Base-by-base conservation (phyloP, 1,284 basidiomycete genomes). In the Cryptococcus maquisensis region DNA sequence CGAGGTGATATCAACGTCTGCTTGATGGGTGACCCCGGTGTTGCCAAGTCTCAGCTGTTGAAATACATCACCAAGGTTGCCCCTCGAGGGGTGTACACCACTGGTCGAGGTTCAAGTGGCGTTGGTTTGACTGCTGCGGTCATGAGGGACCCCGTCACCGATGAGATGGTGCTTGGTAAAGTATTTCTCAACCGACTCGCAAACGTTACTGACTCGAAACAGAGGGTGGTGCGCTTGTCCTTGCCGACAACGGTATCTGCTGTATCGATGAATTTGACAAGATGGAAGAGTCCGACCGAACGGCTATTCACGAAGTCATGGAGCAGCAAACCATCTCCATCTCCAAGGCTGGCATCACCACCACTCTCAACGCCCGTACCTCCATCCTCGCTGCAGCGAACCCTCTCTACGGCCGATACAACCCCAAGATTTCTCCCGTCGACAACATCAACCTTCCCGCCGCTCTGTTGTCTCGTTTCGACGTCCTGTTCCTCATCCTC, bases 241-340 rank as follows among this genome's bases (percentile, higher is more conserved):
- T 99, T 24, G 96, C 96, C 4, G 96, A 99, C 77, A 98, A 98
- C 66, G 96, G 96, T 35, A 98, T 99, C 69, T 97, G 94, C 78
- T 98, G 95, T 76, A 98, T 99, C 64, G 96, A 99, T 70, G 96
- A 99, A 73, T 99, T 99, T 73, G 96, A 99, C 80, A 98, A 99
- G 78, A 99, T 99, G 96, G 96, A 98, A 64, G 96, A 98, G 76
- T 77, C 89, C 2, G 96, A 98, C 75, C 83, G 96, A 59, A 98
- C 96, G 0, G 92, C 96, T 13, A 98, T 99, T 61, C 96, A 99
- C 79, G 96, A 99, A 82, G 96, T 98, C 54, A 99, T 99, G 96
- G 95, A 99, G 76, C 95, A 99, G 72, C 95, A 99, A 77, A 99
- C 96, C 2, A 98, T 99, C 61, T 97, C 92, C 3, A 99, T 99